Evolutionary conservation across 1,139 yeast species (phyloP).

Genomic region (Nakaseomyces glabratus): DNA sequence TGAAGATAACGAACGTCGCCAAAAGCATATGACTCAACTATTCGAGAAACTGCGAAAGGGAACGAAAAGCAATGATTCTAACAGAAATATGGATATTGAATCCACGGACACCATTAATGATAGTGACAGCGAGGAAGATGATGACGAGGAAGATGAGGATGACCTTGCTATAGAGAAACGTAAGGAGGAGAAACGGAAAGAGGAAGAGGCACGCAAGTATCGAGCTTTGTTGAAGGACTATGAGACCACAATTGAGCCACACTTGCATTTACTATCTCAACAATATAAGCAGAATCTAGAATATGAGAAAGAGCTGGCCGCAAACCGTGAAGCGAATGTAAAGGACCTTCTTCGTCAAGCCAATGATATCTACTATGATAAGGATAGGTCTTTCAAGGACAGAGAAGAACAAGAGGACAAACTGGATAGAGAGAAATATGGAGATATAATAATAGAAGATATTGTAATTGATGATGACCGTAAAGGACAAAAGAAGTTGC

Average conservation of each 20-base stretch:
- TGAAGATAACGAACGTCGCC: slow-evolving; percentile 45
- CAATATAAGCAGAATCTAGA: slow-evolving; percentile 18
- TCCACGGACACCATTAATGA: slow-evolving; percentile 22
- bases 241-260: slow-evolving; percentile 16
- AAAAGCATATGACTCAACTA: slow-evolving; percentile 41
- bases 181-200: slow-evolving; percentile 19
- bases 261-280: slow-evolving; percentile 19
- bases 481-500: not conserved
- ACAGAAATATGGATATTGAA: slow-evolving; percentile 18
- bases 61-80: slow-evolving; percentile 27
- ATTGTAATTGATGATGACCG: not conserved
- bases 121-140: slow-evolving; percentile 17
- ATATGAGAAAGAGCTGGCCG: slow-evolving; percentile 17
- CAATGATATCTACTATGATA: slow-evolving; percentile 24
- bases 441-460: slow-evolving; percentile 3
- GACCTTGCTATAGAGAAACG: slow-evolving; percentile 23
- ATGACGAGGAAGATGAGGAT: slow-evolving; percentile 19
- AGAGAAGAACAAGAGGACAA: slow-evolving; percentile 20
- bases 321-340: slow-evolving; percentile 16
- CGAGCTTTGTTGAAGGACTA: slow-evolving; percentile 19
- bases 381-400: slow-evolving; percentile 20
- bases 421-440: slow-evolving; percentile 17
- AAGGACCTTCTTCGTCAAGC: slow-evolving; percentile 23
- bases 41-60: slow-evolving; percentile 36
- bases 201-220: slow-evolving; percentile 24